Evolutionary conservation across 2,329 filamentous ascomycete species (phyloP).

Genomic region (Stemphylium beticola): DNA sequence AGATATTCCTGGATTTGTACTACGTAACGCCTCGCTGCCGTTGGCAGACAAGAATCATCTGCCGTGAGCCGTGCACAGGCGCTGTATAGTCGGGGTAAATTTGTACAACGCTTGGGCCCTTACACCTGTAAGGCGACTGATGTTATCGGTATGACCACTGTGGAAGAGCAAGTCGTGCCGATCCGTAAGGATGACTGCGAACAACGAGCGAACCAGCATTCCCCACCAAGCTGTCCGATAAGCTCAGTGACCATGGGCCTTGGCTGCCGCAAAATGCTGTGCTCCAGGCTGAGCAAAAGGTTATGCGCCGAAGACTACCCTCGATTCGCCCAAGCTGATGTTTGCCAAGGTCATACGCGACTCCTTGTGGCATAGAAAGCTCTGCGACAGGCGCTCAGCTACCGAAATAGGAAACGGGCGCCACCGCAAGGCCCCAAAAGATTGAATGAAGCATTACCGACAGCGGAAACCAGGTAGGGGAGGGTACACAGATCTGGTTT

Average conservation of each 20-base stretch:
- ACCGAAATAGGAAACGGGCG: neutral
- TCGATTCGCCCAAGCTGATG: neutral
- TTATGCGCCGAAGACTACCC: neutral
- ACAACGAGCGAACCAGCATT: conserved; percentile 5
- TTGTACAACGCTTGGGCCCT: neutral
- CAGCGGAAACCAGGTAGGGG: neutral
- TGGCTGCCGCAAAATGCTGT: conserved; percentile 6
- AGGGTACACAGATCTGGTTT: no score
- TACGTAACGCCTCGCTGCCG: neutral
- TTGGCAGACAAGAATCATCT: conserved; percentile 4
- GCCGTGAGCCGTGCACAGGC: conserved; percentile 4
- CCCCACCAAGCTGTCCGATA: conserved; percentile 11
- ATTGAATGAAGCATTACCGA: neutral
- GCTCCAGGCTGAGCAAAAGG: conserved; percentile 3
- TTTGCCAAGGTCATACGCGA: neutral
- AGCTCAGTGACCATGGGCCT: conserved; percentile 2
- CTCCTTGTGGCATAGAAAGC: no score
- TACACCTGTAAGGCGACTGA: neutral
- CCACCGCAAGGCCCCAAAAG: neutral
- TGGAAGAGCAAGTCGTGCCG: neutral
- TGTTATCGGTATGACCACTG: neutral
- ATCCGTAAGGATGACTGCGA: neutral
- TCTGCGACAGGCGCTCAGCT: neutral
- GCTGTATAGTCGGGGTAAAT: conserved; percentile 2
- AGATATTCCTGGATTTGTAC: neutral